These are phyloP conservation scores for Wickerhamiella kurtzmanii DNA, from an alignment of 805 yeast genomes.

Conservation along the genomic window DNA sequence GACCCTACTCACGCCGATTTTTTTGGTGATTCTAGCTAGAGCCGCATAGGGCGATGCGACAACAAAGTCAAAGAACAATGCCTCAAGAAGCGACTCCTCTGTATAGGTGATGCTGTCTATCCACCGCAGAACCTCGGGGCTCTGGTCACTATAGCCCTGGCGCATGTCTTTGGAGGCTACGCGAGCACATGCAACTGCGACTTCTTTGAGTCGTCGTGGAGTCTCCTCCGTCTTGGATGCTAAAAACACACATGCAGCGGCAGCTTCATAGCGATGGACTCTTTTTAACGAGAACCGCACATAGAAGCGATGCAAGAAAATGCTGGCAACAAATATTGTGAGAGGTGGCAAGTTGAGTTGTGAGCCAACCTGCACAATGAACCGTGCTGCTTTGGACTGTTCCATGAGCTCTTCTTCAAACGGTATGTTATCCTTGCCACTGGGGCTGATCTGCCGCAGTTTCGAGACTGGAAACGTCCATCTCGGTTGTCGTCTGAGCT, in stretches of 20 bases:
- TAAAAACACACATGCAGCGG: conserved; percentile 37
- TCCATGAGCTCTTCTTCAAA: conserved; percentile 30
- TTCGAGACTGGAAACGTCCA: conserved; percentile 20
- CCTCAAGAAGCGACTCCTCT: conserved; percentile 35
- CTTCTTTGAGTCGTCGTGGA: conserved; percentile 34
- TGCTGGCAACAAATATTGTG: conserved; percentile 36
- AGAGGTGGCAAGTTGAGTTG: conserved; percentile 35
- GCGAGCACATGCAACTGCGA: conserved; percentile 37
- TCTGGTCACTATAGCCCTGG: conserved; percentile 25
- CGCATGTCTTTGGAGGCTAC: conserved; percentile 33
- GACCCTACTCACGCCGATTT: conserved; percentile 3
- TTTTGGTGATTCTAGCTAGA: conserved; percentile 9
- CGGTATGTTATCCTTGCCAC: conserved; percentile 24
- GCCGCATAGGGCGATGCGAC: conserved; percentile 28
- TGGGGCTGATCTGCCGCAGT: conserved; percentile 18
- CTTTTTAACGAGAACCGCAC: conserved; percentile 32
- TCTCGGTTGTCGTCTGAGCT: conserved; percentile 14
- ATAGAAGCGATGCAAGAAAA: conserved; percentile 39
- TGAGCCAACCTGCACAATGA: conserved; percentile 33
- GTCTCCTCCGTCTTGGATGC: conserved; percentile 45
- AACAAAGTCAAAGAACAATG: conserved; percentile 36
- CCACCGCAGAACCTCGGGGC: conserved; percentile 40
- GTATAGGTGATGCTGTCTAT: conserved; percentile 33
- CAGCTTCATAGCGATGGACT: conserved; percentile 38
- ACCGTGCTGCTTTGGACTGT: conserved; percentile 37